These are phyloP conservation scores for Heracleum sosnowskyi DNA, from an alignment of 129 eudicot genomes.

Conservation along the genomic window DNA sequence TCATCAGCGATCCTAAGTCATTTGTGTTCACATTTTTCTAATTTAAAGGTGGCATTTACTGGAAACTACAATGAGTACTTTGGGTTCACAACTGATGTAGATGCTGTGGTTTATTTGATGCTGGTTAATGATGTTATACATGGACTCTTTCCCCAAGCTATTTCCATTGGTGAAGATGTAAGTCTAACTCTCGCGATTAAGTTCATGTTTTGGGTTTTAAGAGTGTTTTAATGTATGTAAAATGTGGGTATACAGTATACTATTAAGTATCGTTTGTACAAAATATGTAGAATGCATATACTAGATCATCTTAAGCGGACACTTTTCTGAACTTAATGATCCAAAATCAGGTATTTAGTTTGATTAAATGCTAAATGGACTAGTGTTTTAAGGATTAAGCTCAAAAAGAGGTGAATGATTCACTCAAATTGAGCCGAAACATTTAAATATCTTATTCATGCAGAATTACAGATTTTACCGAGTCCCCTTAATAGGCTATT, in stretches of 20 bases:
- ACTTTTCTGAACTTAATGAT: too few relatives aligned
- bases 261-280: not conserved
- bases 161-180: constrained; percentile 96
- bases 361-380: not conserved
- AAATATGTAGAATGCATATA: not conserved
- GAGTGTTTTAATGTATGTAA: not conserved
- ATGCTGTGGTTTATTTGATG: constrained; percentile 93
- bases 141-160: constrained; percentile 80
- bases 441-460: not conserved
- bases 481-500: not conserved
- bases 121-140: constrained; percentile 93
- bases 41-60: constrained; percentile 63
- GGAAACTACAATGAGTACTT: constrained; percentile 96
- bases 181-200: constrained; percentile 14
- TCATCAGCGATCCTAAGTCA: constrained; percentile 3
- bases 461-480: not conserved
- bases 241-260: too few relatives aligned
- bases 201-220: not conserved
- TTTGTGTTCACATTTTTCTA: not conserved
- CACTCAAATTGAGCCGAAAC: not conserved
- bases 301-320: not conserved
- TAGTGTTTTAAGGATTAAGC: not conserved
- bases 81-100: constrained; percentile 84
- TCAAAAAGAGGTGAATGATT: not conserved
- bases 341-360: not conserved